Conservation (phyloP, 805 yeast genomes). For the Barnettozyma sp. region DNA sequence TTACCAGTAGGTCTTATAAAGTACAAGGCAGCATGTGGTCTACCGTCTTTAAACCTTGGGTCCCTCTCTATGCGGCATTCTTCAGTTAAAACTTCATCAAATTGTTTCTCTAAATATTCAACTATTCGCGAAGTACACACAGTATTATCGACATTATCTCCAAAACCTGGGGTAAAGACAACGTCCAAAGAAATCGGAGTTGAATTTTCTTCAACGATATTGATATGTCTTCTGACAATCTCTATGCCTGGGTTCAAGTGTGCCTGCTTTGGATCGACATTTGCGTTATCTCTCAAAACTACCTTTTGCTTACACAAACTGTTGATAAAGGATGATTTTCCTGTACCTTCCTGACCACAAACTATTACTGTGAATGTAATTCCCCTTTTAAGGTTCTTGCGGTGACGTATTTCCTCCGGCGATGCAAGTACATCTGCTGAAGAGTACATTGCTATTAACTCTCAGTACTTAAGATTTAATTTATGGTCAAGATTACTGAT, state of each 20-base stretch:
- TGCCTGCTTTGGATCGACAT: constrained; percentile 28
- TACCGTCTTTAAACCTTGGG: constrained; percentile 61
- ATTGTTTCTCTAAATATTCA: constrained; percentile 60
- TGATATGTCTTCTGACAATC: constrained; percentile 45
- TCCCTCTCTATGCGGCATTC: constrained; percentile 70
- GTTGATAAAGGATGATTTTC: constrained; percentile 68
- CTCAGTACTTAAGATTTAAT: background rate
- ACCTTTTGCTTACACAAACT: constrained; percentile 52
- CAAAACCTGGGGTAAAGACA: constrained; percentile 71
- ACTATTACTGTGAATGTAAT: constrained; percentile 61
- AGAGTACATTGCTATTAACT: background rate
- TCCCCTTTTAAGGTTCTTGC: constrained; percentile 57
- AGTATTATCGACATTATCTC: constrained; percentile 65
- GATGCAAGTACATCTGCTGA: constrained; percentile 13
- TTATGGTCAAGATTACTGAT: background rate
- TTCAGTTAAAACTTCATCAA: constrained; percentile 64
- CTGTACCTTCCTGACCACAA: constrained; percentile 67
- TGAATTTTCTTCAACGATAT: constrained; percentile 51
- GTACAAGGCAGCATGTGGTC: constrained; percentile 75
- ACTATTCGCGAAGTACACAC: constrained; percentile 42
- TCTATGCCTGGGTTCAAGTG: constrained; percentile 31
- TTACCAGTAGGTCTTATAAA: constrained; percentile 66
- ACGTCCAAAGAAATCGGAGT: constrained; percentile 47
- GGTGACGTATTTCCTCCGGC: constrained; percentile 41
- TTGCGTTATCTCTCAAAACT: constrained; percentile 21